phyloP scores from a whole-genome alignment of 1,139 yeast species.

The Suhomyces coccinellae region DNA sequence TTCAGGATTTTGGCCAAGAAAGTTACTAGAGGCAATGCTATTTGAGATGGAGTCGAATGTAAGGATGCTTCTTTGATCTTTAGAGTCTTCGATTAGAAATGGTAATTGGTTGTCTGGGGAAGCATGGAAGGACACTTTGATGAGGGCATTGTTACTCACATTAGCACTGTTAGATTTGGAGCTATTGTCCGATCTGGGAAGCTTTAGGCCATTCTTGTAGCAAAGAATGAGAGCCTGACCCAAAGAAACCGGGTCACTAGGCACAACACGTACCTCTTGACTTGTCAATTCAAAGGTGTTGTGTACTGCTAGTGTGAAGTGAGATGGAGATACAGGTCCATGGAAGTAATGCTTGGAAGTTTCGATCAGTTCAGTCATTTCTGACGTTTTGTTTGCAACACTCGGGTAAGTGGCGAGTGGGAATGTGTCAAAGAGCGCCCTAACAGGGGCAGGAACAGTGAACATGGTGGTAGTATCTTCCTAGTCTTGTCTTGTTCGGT shows the following conservation, averaged over 20 bases:
- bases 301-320: constrained; percentile 45
- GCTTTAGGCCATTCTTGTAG: constrained; percentile 31
- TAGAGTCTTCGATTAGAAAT: constrained; percentile 42
- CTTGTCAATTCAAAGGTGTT: constrained; percentile 24
- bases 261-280: constrained; percentile 21
- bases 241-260: constrained; percentile 49
- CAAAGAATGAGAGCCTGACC: constrained; percentile 35
- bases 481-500: too few species aligned
- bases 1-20: constrained; percentile 13
- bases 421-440: constrained; percentile 48
- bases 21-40: constrained; percentile 22
- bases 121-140: constrained; percentile 39
- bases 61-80: constrained; percentile 26
- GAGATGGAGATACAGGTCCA: constrained; percentile 11
- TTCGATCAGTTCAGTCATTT: constrained; percentile 15
- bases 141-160: constrained; percentile 22
- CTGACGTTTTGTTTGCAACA: constrained; percentile 21
- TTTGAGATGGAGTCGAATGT: constrained; percentile 22
- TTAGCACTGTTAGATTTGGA: not conserved
- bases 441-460: constrained; percentile 43
- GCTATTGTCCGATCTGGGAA: constrained; percentile 24
- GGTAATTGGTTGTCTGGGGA: constrained; percentile 47
- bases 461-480: constrained; percentile 8
- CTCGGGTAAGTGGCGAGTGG: constrained; percentile 45
- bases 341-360: constrained; percentile 15